phyloP scores from a whole-genome alignment of 2,329 filamentous ascomycete genomes.

The Incumbomyces lentus region DNA sequence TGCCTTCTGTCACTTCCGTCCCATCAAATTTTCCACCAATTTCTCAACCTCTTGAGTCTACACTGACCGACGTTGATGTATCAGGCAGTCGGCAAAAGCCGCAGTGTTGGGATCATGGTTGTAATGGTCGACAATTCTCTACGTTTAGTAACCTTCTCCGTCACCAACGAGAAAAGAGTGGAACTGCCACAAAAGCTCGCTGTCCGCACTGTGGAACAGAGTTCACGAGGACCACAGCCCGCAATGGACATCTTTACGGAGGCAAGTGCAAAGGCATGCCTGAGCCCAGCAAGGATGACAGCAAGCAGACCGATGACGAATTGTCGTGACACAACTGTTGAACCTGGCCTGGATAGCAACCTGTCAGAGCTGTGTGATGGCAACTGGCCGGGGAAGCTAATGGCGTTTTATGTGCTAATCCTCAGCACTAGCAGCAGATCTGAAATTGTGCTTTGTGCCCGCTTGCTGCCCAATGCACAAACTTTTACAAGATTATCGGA shows the following conservation, averaged over 20 bases:
- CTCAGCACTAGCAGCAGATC: too few relatives aligned
- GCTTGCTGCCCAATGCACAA: too few relatives aligned
- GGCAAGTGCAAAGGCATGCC: constrained; percentile 72
- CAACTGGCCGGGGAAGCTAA: too few relatives aligned
- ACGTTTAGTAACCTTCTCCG: constrained; percentile 91
- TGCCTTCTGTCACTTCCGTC: constrained; percentile 12
- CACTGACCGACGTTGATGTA: constrained; percentile 16
- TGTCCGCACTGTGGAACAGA: constrained; percentile 88
- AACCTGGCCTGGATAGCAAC: too few relatives aligned
- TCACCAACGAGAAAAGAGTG: constrained; percentile 89
- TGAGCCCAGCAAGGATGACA: constrained; percentile 3
- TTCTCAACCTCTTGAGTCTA: constrained; percentile 15
- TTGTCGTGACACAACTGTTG: too few relatives aligned
- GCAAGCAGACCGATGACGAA: neutral
- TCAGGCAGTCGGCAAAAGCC: constrained; percentile 62
- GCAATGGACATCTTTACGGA: constrained; percentile 76
- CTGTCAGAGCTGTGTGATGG: too few relatives aligned
- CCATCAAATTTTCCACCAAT: constrained; percentile 13
- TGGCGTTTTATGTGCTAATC: too few relatives aligned
- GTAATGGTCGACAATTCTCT: constrained; percentile 89
- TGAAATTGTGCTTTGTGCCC: too few relatives aligned
- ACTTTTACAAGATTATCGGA: too few relatives aligned
- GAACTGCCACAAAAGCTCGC: constrained; percentile 75
- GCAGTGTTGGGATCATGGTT: constrained; percentile 94
- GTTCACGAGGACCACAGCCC: constrained; percentile 78